These are phyloP conservation scores for Xylaria nigripes DNA, from an alignment of 495 filamentous ascomycete genomes.

Conservation along the genomic window DNA sequence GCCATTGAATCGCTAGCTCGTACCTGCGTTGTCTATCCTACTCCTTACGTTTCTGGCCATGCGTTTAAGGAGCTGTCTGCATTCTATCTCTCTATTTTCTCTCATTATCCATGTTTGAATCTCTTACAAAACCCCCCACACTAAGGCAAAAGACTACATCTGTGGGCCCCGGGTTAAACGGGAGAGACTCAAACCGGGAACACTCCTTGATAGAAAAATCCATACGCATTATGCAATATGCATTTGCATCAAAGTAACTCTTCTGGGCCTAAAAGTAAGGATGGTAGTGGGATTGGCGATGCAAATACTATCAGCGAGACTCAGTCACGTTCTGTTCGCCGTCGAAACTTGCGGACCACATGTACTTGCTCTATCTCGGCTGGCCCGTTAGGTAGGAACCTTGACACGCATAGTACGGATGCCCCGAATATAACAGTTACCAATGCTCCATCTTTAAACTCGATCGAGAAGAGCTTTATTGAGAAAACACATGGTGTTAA, in stretches of 20 bases:
- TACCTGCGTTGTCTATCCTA: too few species aligned
- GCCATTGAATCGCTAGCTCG: too few species aligned
- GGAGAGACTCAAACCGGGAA: not conserved
- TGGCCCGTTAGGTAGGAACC: conserved; percentile 21
- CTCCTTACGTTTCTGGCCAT: too few species aligned
- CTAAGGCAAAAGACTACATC: not conserved
- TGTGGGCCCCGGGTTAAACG: not conserved
- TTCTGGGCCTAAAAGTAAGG: not conserved
- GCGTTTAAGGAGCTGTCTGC: too few species aligned
- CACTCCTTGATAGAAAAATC: not conserved
- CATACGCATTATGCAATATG: not conserved
- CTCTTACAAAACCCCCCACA: not conserved
- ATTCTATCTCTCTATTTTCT: too few species aligned
- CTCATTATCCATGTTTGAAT: too few species aligned
- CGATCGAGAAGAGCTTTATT: conserved; percentile 20
- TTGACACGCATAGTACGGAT: conserved; percentile 13
- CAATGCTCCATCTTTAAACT: conserved; percentile 14
- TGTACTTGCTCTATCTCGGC: conserved; percentile 14
- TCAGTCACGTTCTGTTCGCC: conserved; percentile 15
- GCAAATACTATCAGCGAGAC: not conserved
- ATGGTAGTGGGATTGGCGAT: not conserved
- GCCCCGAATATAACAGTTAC: conserved; percentile 1
- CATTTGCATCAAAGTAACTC: not conserved
- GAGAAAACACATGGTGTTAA: conserved; percentile 41
- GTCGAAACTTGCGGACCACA: conserved; percentile 9